These are phyloP conservation scores for Musa acuminata DNA, from an alignment of 176 grass and related monocot genomes.

Conservation along the genomic window DNA sequence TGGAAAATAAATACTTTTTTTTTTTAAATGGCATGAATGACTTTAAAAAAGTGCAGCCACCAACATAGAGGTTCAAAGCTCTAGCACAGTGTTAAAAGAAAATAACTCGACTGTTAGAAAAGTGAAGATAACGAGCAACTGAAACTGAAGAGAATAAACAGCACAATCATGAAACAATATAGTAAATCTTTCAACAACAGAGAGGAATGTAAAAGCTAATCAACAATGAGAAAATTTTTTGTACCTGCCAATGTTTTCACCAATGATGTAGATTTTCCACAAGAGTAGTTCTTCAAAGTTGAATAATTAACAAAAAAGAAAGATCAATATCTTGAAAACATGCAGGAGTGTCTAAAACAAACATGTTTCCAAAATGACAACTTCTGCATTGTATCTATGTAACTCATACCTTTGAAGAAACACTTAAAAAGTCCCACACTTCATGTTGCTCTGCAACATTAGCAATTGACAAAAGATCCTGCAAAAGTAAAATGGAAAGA, in stretches of 20 bases:
- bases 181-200: neutral
- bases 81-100: neutral
- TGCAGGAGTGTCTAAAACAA: neutral
- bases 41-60: neutral
- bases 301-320: slow-evolving; percentile 24
- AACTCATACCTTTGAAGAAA: slow-evolving; percentile 58
- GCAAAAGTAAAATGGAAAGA: slow-evolving; percentile 26
- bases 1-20: too few species aligned
- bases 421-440: slow-evolving; percentile 97
- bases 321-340: slow-evolving; percentile 23
- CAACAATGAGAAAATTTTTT: neutral
- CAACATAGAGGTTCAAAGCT: neutral
- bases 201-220: slow-evolving; percentile 10
- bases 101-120: neutral
- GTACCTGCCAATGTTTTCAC: slow-evolving; percentile 91
- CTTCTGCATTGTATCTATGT: neutral
- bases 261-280: slow-evolving; percentile 87
- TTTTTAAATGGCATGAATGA: neutral
- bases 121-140: neutral
- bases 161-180: neutral
- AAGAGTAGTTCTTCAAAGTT: slow-evolving; percentile 80
- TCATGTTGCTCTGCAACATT: slow-evolving; percentile 94
- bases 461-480: slow-evolving; percentile 88
- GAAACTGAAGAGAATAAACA: neutral
- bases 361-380: slow-evolving; percentile 23